phyloP scores from a whole-genome alignment of 345 rosid genomes.

The Dipteronia dyeriana region DNA sequence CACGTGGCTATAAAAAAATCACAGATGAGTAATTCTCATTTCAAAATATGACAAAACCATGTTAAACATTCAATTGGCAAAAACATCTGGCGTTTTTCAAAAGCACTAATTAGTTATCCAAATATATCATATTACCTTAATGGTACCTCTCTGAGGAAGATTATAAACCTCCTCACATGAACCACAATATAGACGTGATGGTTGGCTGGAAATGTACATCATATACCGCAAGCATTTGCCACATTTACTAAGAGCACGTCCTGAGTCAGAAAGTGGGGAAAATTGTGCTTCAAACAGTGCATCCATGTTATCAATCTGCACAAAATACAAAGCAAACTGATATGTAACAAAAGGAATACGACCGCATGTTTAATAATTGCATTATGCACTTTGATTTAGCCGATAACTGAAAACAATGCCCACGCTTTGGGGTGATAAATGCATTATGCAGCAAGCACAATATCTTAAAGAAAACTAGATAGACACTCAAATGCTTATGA shows the following conservation, averaged over 20 bases:
- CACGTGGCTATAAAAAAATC: no score
- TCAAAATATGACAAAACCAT: background rate
- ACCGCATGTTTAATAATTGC: background rate
- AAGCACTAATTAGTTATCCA: no score
- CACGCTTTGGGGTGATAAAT: background rate
- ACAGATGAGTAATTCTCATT: background rate
- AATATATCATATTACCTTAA: constrained; percentile 58
- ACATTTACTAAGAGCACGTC: constrained; percentile 86
- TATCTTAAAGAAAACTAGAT: background rate
- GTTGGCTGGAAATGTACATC: constrained; percentile 83
- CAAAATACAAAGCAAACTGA: constrained; percentile 7
- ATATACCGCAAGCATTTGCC: constrained; percentile 96
- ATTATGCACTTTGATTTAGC: background rate
- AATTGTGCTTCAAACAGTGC: constrained; percentile 92
- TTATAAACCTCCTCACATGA: constrained; percentile 94
- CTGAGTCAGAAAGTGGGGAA: constrained; percentile 84
- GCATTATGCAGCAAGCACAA: constrained; percentile 5
- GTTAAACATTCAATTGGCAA: no score
- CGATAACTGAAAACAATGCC: background rate
- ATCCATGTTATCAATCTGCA: constrained; percentile 93
- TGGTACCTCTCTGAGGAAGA: constrained; percentile 88
- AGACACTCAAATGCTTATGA: background rate
- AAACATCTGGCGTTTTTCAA: no score
- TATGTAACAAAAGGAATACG: background rate
- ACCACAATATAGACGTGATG: constrained; percentile 83